These are phyloP conservation scores for Ustilago curta DNA, from an alignment of 1,284 basidiomycete genomes.

Conservation along the genomic window DNA sequence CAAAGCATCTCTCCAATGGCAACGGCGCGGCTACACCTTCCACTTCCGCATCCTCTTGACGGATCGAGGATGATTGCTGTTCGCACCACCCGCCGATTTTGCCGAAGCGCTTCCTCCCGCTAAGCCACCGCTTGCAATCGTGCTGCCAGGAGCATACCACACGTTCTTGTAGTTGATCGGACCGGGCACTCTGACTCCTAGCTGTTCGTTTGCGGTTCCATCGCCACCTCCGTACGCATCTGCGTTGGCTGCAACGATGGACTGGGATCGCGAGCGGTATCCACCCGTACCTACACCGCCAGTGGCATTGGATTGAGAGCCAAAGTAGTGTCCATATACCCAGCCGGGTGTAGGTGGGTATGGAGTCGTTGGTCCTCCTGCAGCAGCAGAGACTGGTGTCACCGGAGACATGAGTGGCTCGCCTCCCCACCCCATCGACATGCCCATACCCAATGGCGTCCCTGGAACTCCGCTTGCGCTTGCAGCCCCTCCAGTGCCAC, in stretches of 20 bases:
- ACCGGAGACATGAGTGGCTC: constrained; percentile 46
- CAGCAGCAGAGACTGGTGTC: constrained; percentile 25
- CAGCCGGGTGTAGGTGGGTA: constrained; percentile 39
- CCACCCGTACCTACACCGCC: constrained; percentile 10
- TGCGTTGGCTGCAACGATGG: constrained; percentile 13
- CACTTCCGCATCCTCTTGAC: constrained; percentile 50
- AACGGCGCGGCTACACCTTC: constrained; percentile 26
- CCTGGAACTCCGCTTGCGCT: constrained; percentile 7
- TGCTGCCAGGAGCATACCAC: constrained; percentile 54
- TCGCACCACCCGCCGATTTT: constrained; percentile 2
- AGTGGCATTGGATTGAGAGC: constrained; percentile 13
- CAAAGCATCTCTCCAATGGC: background rate
- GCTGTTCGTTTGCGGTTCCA: constrained; percentile 14
- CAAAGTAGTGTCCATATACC: constrained; percentile 43
- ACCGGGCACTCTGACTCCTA: constrained; percentile 40
- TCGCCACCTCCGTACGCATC: constrained; percentile 14
- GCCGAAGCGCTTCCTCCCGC: constrained; percentile 15
- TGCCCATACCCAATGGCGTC: constrained; percentile 28
- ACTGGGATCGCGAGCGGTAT: constrained; percentile 30
- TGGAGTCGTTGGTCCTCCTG: constrained; percentile 17
- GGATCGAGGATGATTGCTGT: constrained; percentile 28
- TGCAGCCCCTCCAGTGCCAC: background rate
- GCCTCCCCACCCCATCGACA: constrained; percentile 37
- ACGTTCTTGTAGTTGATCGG: constrained; percentile 58
- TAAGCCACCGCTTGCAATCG: constrained; percentile 41